Evolutionary conservation across 2,329 filamentous ascomycete genomes (phyloP).

Genomic region (Purpureocillium lavendulum): DNA sequence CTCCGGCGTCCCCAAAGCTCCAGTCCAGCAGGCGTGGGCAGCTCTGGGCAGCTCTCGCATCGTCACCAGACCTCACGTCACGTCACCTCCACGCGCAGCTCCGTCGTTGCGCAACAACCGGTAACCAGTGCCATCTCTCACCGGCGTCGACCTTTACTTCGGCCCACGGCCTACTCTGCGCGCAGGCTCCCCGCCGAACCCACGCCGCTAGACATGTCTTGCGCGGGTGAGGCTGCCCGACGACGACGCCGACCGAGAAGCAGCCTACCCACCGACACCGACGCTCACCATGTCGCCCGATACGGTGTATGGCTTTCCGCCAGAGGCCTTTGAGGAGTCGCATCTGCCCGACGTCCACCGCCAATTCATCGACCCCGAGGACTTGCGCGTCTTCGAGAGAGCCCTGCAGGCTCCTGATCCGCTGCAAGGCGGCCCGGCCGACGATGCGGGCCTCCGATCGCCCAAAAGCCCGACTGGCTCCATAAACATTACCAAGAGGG

Average conservation of each 20-base stretch:
- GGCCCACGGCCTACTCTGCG: too few species aligned
- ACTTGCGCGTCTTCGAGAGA: constrained; percentile 70
- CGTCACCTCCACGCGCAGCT: too few species aligned
- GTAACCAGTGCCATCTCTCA: too few species aligned
- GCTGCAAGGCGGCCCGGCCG: constrained; percentile 53
- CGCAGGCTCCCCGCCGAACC: too few species aligned
- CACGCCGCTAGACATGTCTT: too few species aligned
- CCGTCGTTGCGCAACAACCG: too few species aligned
- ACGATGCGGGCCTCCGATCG: constrained; percentile 30
- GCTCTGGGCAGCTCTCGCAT: too few species aligned
- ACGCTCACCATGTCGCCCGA: constrained; percentile 14
- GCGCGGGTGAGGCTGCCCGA: too few species aligned
- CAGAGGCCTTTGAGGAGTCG: constrained; percentile 58
- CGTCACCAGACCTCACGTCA: too few species aligned
- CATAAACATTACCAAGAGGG: constrained; percentile 32
- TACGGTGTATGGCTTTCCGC: constrained; percentile 45
- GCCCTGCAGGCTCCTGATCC: constrained; percentile 78
- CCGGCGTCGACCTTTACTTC: too few species aligned
- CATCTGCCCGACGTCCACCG: constrained; percentile 70
- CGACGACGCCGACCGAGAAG: neutral
- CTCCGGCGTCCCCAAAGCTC: too few species aligned
- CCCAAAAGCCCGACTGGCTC: constrained; percentile 29
- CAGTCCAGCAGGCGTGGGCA: too few species aligned
- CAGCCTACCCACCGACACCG: neutral
- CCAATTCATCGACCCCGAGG: constrained; percentile 66